A percentile compares a stretch with the other conserved stretches of the same genome.
Evolutionary conservation across 2,329 filamentous ascomycete species (phyloP).

Genomic region (Sporothrix schenckii): DNA sequence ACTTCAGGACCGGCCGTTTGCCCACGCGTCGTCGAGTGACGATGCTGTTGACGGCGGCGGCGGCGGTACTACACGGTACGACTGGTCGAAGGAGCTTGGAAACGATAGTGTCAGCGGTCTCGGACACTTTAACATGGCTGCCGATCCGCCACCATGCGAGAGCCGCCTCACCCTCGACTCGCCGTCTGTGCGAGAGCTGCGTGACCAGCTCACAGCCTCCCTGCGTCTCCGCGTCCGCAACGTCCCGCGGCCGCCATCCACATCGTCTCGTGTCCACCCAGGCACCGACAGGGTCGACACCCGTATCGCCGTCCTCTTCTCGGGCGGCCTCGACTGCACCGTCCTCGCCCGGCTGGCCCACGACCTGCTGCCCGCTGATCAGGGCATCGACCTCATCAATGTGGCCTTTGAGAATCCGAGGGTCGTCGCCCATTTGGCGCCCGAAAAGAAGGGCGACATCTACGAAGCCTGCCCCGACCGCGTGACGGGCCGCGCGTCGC

Average conservation of each 20-base stretch:
- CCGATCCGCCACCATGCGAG: slow-evolving; percentile 37
- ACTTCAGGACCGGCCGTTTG: slow-evolving; percentile 32
- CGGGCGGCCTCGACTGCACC: slow-evolving; percentile 91
- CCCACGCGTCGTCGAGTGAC: slow-evolving; percentile 8
- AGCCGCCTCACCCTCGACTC: slow-evolving; percentile 47
- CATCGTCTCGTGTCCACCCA: background rate
- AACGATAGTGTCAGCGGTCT: slow-evolving; percentile 44
- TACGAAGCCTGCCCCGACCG: slow-evolving; percentile 91
- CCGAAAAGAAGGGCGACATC: slow-evolving; percentile 42
- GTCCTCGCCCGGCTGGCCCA: slow-evolving; percentile 79
- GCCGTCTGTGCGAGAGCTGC: slow-evolving; percentile 57
- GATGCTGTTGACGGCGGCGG: background rate
- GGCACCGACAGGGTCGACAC: slow-evolving; percentile 47
- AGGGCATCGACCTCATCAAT: slow-evolving; percentile 85
- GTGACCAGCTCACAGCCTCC: slow-evolving; percentile 60
- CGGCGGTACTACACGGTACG: slow-evolving; percentile 36
- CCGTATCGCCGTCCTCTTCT: slow-evolving; percentile 81
- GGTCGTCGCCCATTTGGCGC: slow-evolving; percentile 59
- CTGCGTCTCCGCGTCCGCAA: slow-evolving; percentile 65
- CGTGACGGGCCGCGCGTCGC: slow-evolving; percentile 78
- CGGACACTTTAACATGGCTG: slow-evolving; percentile 54
- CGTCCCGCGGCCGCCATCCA: slow-evolving; percentile 59
- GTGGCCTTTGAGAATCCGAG: slow-evolving; percentile 96
- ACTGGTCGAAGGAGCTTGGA: slow-evolving; percentile 43
- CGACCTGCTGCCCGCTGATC: slow-evolving; percentile 68